These are phyloP conservation scores for Stephanodiscus minutulus DNA, from an alignment of 108 stramenopile species.

Conservation along the genomic window DNA sequence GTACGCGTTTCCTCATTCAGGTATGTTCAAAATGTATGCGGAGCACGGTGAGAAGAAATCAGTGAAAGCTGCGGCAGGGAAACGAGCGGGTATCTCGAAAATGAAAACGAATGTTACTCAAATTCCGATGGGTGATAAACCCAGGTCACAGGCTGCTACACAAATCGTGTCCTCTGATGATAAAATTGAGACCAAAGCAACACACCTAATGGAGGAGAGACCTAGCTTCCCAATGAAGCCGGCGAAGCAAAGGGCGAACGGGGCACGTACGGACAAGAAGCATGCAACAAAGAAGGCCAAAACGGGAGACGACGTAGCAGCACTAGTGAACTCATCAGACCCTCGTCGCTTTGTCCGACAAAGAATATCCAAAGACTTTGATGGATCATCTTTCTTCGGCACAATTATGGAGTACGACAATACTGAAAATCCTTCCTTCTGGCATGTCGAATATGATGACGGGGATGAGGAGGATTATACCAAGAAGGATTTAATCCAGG, in stretches of 20 bases:
- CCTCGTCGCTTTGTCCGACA: constrained; percentile 30
- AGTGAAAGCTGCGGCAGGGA: background rate
- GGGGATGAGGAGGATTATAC: constrained; percentile 63
- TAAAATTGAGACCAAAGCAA: background rate
- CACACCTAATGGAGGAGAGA: background rate
- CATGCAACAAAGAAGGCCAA: constrained; percentile 11
- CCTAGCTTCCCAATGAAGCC: constrained; percentile 11
- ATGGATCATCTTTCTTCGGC: constrained; percentile 56
- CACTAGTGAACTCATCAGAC: constrained; percentile 25
- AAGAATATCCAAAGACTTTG: constrained; percentile 62
- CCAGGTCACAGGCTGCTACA: constrained; percentile 1
- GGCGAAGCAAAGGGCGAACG: constrained; percentile 5
- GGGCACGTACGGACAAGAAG: constrained; percentile 4
- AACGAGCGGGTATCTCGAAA: constrained; percentile 6
- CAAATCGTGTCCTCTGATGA: constrained; percentile 1
- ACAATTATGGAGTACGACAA: constrained; percentile 48
- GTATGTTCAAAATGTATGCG: constrained; percentile 43
- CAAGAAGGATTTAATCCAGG: constrained; percentile 47
- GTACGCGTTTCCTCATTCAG: constrained; percentile 9
- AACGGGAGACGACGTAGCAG: constrained; percentile 13
- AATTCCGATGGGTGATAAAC: background rate
- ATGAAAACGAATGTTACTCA: constrained; percentile 16
- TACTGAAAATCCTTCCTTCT: constrained; percentile 39
- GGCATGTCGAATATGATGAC: constrained; percentile 69
- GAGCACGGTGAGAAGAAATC: constrained; percentile 49